Conservation (phyloP, 805 yeast genomes). For the Candida loeiensis region DNA sequence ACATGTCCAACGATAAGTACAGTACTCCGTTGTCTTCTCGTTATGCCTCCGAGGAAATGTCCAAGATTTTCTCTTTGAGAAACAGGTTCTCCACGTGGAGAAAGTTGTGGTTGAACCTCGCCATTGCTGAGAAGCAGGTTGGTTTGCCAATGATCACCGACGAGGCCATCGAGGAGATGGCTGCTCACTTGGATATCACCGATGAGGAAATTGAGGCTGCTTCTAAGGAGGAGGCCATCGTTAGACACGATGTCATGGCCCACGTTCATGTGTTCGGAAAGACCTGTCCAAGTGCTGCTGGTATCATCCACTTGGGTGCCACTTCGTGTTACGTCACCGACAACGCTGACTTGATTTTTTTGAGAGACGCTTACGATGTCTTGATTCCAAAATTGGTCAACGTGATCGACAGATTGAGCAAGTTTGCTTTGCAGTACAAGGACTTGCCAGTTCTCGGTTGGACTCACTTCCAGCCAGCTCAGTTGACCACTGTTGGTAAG, state of each 20-base stretch:
- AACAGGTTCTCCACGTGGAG: conserved; percentile 98
- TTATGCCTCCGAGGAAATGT: conserved; percentile 98
- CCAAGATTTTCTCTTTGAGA: conserved; percentile 83
- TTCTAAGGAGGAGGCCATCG: conserved; percentile 90
- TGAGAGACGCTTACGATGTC: conserved; percentile 92
- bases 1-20: conserved; percentile 65
- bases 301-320: conserved; percentile 97
- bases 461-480: conserved; percentile 99
- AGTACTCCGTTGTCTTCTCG: conserved; percentile 92
- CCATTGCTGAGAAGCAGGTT: conserved; percentile 90
- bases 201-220: conserved; percentile 92
- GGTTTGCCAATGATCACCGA: conserved; percentile 84
- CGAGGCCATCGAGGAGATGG: conserved; percentile 88
- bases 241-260: conserved; percentile 99
- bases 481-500: conserved; percentile 97
- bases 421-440: conserved; percentile 88
- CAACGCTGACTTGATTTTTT: conserved; percentile 94
- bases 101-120: conserved; percentile 91
- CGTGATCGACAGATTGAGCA: conserved; percentile 83
- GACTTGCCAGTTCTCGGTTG: conserved; percentile 97
- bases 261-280: conserved; percentile 95
- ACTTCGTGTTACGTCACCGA: conserved; percentile 98
- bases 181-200: conserved; percentile 70
- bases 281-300: conserved; percentile 93
- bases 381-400: conserved; percentile 93